A percentile compares a stretch with the other conserved stretches of the same genome.
phyloP scores from a whole-genome alignment of 164 flowering plant genomes.

The Berberis vulgaris region DNA sequence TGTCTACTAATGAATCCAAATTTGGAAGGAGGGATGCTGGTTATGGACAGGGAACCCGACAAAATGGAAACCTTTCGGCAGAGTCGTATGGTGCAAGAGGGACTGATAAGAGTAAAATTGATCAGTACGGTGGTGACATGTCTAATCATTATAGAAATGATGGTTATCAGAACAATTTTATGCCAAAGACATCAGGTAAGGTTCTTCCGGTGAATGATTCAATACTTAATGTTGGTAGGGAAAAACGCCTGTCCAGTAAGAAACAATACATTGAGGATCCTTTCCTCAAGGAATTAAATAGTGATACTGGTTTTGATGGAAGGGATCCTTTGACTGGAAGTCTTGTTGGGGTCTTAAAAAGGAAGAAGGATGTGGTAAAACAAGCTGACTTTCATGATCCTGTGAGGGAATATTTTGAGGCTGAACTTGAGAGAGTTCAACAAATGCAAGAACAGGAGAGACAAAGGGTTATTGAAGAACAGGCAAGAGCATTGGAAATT shows the following conservation, averaged over 20 bases:
- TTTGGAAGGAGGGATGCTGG: conserved; percentile 37
- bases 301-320: conserved; percentile 44
- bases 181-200: conserved; percentile 38
- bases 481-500: conserved; percentile 71
- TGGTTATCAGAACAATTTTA: conserved; percentile 28
- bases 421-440: conserved; percentile 95
- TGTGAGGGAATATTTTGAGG: conserved; percentile 94
- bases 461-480: conserved; percentile 69
- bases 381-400: conserved; percentile 84
- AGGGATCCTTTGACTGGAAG: conserved; percentile 57
- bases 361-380: conserved; percentile 63
- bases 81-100: conserved; percentile 37
- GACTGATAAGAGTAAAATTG: conserved; percentile 28
- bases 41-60: conserved; percentile 39
- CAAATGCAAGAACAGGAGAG: conserved; percentile 89
- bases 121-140: conserved; percentile 33
- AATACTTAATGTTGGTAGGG: conserved; percentile 46
- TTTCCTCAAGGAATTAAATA: conserved; percentile 39
- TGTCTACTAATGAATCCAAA: conserved; percentile 20
- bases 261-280: conserved; percentile 55
- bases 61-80: conserved; percentile 31
- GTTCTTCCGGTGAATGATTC: conserved; percentile 41
- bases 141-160: conserved; percentile 35
- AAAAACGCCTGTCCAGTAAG: conserved; percentile 45
- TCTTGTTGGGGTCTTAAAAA: conserved; percentile 57